Base-by-base conservation (phyloP, 208 protist species). In the Trypanosoma scelopori region DNA sequence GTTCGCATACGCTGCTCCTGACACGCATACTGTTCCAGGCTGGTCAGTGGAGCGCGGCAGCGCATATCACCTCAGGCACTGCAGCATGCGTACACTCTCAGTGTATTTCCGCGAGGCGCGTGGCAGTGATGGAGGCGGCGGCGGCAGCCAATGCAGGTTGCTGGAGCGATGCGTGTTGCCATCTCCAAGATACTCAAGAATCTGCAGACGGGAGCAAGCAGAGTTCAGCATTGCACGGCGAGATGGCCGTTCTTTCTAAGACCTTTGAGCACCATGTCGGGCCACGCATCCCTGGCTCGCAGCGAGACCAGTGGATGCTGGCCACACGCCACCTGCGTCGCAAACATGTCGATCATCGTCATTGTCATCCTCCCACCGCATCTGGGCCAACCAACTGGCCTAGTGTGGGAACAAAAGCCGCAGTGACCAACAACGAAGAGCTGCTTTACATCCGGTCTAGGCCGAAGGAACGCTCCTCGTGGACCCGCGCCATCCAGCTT, bases 341-440 rank as follows among this genome's bases (percentile, higher is more conserved):
- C 27, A 32, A n/a, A 0, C 15, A 46, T 58, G n/a, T 5, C 32
- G 30, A 22, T 32, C 23, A 53, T 53, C 5, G n/a, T 15, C 28
- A 37, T 15, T 20, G 9, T 11, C 1, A 30, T 18, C 27, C 13
- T 28, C 27, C 27, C 25, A 22, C 50, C 15, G 7, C 35, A 28
- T 18, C 5, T 20, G 37, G 27, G 32, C 27, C 27, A 12, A 16
- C 25, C 15, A 27, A 37, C 23, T 7, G 45, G 39, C 7, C 7
- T 35, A 27, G 25, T 43, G 15, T 20, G 20, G 30, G 7, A 28
- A 46, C 13, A 11, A 20, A 6, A 12, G 35, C 35, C 23, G 11
- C 30, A 3, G 32, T 70, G 13, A 65, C 66, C 15, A 65, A 71
- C 43, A 71, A 71, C 57, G 66, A 63, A 15, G 66, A 63, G 49